Base-by-base conservation (phyloP, 768 basidiomycete genomes). In the Rhodosporidiobolus sp. region DNA sequence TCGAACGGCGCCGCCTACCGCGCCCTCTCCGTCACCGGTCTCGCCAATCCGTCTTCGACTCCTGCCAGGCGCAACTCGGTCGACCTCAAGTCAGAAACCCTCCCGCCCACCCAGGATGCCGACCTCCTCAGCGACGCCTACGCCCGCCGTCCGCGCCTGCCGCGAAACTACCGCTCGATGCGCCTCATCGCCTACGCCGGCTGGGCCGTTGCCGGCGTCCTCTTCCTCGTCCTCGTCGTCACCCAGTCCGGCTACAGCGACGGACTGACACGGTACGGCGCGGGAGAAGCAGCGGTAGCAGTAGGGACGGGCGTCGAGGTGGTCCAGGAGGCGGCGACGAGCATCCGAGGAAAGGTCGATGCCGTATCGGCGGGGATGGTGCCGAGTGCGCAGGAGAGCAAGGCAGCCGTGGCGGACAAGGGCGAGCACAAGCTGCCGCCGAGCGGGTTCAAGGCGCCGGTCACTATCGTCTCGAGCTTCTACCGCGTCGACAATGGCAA, bases 391-490 rank as follows among this genome's bases (percentile, higher is more conserved):
- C 17, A 30, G 48, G 61, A 61, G 9, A n/a, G 17, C 3, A 49
- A 20, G 45, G 56, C 17, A 1, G 61, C 57, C 9, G 55, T 20
- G 34, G 64, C 32, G 59, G 32, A 32, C 26, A 53, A 50, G 38
- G 35, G 43, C 11, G 45, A 7, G 63, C 61, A 45, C 5, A 53
- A 53, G 55, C 50, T 67, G 17, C 38, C 57, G n/a, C n/a, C 48
- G 50, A 34, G 20, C 32, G 73, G 59, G 17, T 3, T 49, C 16
- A 46, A 66, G 48, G 55, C 68, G n/a, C 64, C 65, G 2, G 74
- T 73, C 0, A 76, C 77, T 10, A 67, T 77, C 58, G 69, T 76
- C 17, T 77, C 77, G 54, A 66, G 67, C 38, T 77, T 77, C 69
- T 77, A 70, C 64, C 67, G 67, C 28, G 63, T 77, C 24, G 60